A percentile compares a stretch with the other conserved stretches of the same genome.
phyloP scores from a whole-genome alignment of 768 basidiomycete species.

The Sarcodon sp. region DNA sequence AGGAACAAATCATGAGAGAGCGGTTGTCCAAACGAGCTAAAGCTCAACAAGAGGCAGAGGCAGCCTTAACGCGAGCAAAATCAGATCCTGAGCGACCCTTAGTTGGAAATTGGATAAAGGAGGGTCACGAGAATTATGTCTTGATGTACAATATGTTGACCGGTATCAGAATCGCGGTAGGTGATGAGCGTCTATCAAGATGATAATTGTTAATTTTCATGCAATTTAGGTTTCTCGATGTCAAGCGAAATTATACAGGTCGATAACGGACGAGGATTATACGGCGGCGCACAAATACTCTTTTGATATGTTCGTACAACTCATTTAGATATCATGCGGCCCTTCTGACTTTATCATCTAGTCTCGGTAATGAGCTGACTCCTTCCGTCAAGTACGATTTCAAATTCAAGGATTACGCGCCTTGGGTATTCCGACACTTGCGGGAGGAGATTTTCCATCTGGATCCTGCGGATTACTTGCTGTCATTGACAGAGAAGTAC shows the following conservation, averaged over 20 bases:
- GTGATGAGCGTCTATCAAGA: conserved; percentile 14
- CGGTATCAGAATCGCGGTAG: conserved; percentile 87
- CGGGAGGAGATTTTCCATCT: conserved; percentile 91
- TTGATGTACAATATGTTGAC: conserved; percentile 99
- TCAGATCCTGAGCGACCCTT: conserved; percentile 33
- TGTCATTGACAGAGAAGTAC: conserved; percentile 94
- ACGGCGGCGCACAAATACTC: conserved; percentile 85
- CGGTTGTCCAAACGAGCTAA: conserved; percentile 60
- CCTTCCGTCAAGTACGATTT: conserved; percentile 98
- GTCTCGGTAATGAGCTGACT: conserved; percentile 94
- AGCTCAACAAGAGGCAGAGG: conserved; percentile 45
- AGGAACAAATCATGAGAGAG: conserved; percentile 77
- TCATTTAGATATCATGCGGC: background rate
- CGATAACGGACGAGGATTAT: conserved; percentile 80
- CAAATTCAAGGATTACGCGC: conserved; percentile 99
- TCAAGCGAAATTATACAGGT: conserved; percentile 87
- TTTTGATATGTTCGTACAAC: conserved; percentile 78
- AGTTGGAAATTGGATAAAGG: conserved; percentile 95
- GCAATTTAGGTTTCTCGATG: conserved; percentile 76
- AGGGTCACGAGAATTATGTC: conserved; percentile 97
- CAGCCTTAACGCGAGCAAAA: conserved; percentile 27
- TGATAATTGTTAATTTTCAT: conserved; percentile 7
- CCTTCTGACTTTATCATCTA: conserved; percentile 16
- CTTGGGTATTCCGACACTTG: conserved; percentile 93
- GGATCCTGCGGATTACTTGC: conserved; percentile 94